Evolutionary conservation across 495 filamentous ascomycete genomes (phyloP), one percentile per base, ranked within the genome.

Genomic region (Daldinia concentrica): DNA sequence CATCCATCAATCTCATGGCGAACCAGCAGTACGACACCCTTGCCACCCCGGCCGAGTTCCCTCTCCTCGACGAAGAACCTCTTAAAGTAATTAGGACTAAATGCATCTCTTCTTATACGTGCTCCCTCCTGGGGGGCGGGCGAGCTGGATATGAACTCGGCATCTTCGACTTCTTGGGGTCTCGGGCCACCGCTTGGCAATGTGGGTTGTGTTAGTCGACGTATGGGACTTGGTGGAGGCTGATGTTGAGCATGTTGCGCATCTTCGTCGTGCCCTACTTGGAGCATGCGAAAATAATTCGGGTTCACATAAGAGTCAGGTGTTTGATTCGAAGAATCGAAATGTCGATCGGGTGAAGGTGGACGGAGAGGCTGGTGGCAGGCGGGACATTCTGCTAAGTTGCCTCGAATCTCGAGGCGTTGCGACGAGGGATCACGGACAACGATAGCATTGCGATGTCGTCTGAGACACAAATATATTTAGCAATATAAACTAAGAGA

Each of bases 281-380:
- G 89, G 27, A 99, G 90, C 90, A 97, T 93, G 75, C 91, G 92
- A 79, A 98, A 99, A 80, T 99, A 99, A 29, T 93, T 89, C 14
- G 93, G 93, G 72, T 91, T 90, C 66, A 97, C 88, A 78, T 95
- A 98, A 65, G 89, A 88, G 1, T 89, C 86, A 43, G 89, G 81
- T 24, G 81, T 12, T 36, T 36, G 78, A 8, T 77, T 72, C 32
- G 81, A 60, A 12, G 58, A 37, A 7, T 84, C 85, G 62, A 77
- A 83, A 59, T 81, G 81, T 57, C 83, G 81, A 30, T 89, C 83
- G 69, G 79, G 81, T 0, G 83, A 83, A 1, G 83, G 73, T 14
- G 81, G 84, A 24, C 86, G 88, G 58, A 94, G 86, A 32, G 94
- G 90, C 50, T 91, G 91, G 76, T 94, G 92, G 79, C 95, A 99